Evolutionary conservation across 768 basidiomycete genomes (phyloP).

Genomic region (Pleurotus salmoneostramineus): DNA sequence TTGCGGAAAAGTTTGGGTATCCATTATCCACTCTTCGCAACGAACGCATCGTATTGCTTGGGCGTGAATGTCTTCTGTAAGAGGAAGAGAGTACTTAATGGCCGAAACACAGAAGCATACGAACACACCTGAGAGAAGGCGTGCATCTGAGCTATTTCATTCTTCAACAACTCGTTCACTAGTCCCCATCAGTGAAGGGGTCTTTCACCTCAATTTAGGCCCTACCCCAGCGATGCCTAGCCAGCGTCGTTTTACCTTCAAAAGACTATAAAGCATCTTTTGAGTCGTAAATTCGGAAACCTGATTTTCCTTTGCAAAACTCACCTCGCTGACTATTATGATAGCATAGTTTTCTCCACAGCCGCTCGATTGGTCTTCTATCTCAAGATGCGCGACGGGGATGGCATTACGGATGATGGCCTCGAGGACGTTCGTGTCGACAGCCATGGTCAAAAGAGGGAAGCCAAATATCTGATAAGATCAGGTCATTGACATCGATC

Average conservation of each 20-base stretch:
- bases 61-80: constrained; percentile 71
- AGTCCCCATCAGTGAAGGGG: constrained; percentile 4
- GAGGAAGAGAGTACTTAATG: not conserved
- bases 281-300: constrained; percentile 3
- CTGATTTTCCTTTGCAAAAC: not conserved
- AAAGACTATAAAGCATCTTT: constrained; percentile 62
- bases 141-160: constrained; percentile 75
- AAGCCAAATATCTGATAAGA: constrained; percentile 2
- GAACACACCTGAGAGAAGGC: constrained; percentile 79
- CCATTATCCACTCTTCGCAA: not conserved
- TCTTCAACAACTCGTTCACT: constrained; percentile 80
- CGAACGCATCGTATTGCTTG: constrained; percentile 53
- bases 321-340: constrained; percentile 71
- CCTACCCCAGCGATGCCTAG: constrained; percentile 67
- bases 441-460: constrained; percentile 44
- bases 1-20: no score
- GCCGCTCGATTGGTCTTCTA: constrained; percentile 74
- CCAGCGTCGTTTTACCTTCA: constrained; percentile 73
- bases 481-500: not conserved
- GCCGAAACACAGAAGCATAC: not conserved
- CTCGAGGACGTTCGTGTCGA: constrained; percentile 54
- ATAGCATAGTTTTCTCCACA: constrained; percentile 80
- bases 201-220: constrained; percentile 5
- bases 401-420: constrained; percentile 57
- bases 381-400: constrained; percentile 63